Conservation (phyloP, 106 monocot species). For the Dendrobium catenatum region DNA sequence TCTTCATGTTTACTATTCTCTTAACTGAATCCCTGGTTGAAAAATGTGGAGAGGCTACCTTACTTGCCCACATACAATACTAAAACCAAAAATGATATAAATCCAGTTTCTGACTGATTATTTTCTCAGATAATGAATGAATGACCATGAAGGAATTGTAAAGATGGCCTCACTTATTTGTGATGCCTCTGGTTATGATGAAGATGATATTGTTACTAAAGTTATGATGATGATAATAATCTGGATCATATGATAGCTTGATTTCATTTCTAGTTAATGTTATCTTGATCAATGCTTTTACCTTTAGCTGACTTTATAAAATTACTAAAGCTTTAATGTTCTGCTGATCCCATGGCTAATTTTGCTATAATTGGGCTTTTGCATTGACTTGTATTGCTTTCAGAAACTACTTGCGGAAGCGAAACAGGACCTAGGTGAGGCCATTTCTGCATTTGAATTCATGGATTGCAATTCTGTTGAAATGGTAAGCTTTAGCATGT, state of each 20-base stretch:
- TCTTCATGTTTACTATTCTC: too few relatives aligned
- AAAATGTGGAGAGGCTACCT: too few relatives aligned
- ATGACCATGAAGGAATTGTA: not conserved
- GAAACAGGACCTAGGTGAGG: conserved; percentile 64
- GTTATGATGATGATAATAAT: not conserved
- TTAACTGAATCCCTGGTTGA: too few relatives aligned
- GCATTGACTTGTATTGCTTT: conserved; percentile 3
- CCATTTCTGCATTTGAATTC: conserved; percentile 98
- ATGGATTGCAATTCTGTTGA: conserved; percentile 74
- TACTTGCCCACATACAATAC: too few relatives aligned
- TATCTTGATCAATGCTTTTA: not conserved
- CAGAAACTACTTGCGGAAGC: conserved; percentile 86
- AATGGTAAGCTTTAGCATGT: conserved; percentile 47
- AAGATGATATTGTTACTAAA: not conserved
- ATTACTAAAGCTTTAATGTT: not conserved
- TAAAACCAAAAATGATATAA: too few relatives aligned
- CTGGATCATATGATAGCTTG: not conserved
- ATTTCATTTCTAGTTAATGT: not conserved
- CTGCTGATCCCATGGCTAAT: not conserved
- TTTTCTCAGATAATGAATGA: not conserved
- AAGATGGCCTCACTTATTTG: not conserved
- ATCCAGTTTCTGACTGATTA: not conserved
- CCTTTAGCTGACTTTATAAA: not conserved
- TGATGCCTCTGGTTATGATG: not conserved
- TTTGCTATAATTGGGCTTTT: not conserved